A percentile compares a stretch with the other conserved stretches of the same genome.
Evolutionary conservation across 139 green algal species (phyloP).

Genomic region (Chlorella sp.): DNA sequence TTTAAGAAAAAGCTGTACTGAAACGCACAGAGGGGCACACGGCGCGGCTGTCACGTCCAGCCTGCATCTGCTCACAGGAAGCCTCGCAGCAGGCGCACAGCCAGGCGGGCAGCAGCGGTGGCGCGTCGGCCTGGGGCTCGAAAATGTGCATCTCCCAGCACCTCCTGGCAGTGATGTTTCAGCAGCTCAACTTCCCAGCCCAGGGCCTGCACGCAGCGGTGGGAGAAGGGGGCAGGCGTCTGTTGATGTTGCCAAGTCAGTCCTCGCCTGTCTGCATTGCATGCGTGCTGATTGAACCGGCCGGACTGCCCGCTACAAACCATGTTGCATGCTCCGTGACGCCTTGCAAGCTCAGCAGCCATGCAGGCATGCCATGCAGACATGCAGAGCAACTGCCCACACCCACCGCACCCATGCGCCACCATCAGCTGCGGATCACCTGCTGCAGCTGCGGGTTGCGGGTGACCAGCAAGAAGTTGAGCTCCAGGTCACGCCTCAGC

Average conservation of each 20-base stretch:
- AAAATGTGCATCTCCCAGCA: conserved; percentile 4
- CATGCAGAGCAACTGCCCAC: neutral
- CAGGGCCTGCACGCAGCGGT: neutral
- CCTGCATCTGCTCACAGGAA: conserved; percentile 7
- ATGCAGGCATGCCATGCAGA: neutral
- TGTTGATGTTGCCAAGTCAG: neutral
- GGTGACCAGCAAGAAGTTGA: conserved; percentile 47
- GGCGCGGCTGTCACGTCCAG: no score
- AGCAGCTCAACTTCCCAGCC: neutral
- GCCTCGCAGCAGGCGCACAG: conserved; percentile 23
- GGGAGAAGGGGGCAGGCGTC: neutral
- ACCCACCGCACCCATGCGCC: neutral
- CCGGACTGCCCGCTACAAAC: neutral
- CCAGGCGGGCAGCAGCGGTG: neutral
- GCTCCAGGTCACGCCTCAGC: conserved; percentile 48
- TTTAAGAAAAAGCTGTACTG: no score
- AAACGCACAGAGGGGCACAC: no score
- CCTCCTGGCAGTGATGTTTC: neutral
- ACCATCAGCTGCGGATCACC: neutral
- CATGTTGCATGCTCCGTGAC: neutral
- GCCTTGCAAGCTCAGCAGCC: neutral
- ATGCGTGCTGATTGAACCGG: neutral
- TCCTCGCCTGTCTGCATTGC: neutral
- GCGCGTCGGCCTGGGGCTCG: conserved; percentile 1
- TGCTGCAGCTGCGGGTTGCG: conserved; percentile 18